A percentile compares a stretch with the other conserved stretches of the same genome.
These are phyloP conservation scores for Sphagnum magellanicum DNA, from an alignment of 228 moss, liverwort and hornwort species.

Conservation along the genomic window DNA sequence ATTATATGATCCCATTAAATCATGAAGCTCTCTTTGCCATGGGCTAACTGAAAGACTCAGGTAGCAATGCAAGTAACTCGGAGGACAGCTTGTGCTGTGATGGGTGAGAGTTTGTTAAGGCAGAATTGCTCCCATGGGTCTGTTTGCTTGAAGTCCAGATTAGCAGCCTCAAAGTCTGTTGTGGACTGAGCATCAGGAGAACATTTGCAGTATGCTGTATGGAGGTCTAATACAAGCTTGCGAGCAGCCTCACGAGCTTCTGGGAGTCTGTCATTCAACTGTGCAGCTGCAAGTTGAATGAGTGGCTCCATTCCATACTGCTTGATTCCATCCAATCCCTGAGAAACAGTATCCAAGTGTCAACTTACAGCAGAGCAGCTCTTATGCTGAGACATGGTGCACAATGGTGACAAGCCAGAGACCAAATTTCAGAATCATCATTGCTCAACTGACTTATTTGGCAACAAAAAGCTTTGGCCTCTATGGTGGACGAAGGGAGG, in stretches of 20 bases:
- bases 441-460: no score
- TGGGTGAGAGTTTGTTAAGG: conserved; percentile 67
- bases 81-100: conserved; percentile 6
- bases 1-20: no score
- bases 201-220: conserved; percentile 66
- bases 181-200: conserved; percentile 20
- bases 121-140: conserved; percentile 90
- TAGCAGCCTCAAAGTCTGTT: conserved; percentile 14
- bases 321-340: conserved; percentile 81
- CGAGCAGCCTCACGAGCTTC: conserved; percentile 98
- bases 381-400: no score
- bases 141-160: conserved; percentile 24
- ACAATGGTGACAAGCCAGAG: no score
- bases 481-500: no score
- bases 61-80: background rate
- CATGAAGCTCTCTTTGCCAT: no score
- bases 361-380: no score
- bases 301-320: conserved; percentile 69
- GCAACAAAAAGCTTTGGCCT: no score
- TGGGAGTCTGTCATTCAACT: conserved; percentile 91
- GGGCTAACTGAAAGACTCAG: background rate
- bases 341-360: conserved; percentile 6
- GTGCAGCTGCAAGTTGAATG: conserved; percentile 79
- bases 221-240: conserved; percentile 81
- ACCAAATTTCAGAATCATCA: no score